Base-by-base conservation (phyloP, 1,139 yeast species). In the Pneumocystis canis region DNA sequence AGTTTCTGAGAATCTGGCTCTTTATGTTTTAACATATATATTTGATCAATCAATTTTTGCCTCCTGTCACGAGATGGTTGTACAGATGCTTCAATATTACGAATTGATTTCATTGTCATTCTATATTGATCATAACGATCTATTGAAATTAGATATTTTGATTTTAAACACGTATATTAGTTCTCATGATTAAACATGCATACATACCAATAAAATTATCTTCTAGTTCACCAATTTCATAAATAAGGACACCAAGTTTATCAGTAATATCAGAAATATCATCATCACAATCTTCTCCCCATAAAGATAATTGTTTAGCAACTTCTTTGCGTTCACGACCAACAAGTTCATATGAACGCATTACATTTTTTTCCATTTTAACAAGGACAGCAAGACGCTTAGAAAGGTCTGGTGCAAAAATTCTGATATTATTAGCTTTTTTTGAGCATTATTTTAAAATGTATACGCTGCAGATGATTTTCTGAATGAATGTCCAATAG, bases 231-330 rank as follows among this genome's bases (percentile, higher is more conserved):
- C 96, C 96, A 74, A 92, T 85, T 79, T 92, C 98, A 77, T 85
- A 92, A 73, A 92, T 84, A 71, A 92, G 81, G 66, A 92, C 97
- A 71, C 97, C 97, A 75, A 92, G 82, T 77, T 92, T 89, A 78
- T 92, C 98, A 69, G 98, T 92, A 70, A 92, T 90, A 75, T 92
- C 98, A 66, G 94, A 84, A 66, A 92, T 96, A 71, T 92, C 98
- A 73, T 92, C 97, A 74, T 92, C 97, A 74, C 89, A 88, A 71
- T 87, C 96, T 77, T 90, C 95, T 79, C 98, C 98, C 98, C 98
- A 92, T 68, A 86, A 76, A 66, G 96, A 87, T 75, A 92, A 83
- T 79, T 89, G 97, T 79, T 86, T 89, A 71, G 98, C 98, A 70
- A 89, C 96, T 73, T 88, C 94, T 77, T 94, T 86, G 77, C 97